A percentile compares a stretch with the other conserved stretches of the same genome.
Evolutionary conservation across 305 asterid species (phyloP).

Genomic region (Fraxinus paxiana): DNA sequence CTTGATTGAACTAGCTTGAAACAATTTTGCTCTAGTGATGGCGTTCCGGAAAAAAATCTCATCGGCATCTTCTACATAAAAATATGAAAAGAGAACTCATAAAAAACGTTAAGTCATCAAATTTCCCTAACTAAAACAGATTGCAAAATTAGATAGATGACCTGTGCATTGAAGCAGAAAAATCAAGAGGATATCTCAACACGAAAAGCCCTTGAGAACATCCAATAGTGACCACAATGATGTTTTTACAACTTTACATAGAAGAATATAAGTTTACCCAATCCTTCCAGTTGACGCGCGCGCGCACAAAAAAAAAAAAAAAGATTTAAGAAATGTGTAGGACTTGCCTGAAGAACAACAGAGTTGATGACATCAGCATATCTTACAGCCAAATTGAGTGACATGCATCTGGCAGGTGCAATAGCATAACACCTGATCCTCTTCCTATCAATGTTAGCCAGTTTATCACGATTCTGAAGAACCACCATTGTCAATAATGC

Average conservation of each 20-base stretch:
- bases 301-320: neutral
- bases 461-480: conserved; percentile 47
- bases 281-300: neutral
- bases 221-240: conserved; percentile 4
- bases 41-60: neutral
- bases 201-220: neutral
- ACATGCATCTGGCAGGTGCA: conserved; percentile 90
- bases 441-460: conserved; percentile 66
- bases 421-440: conserved; percentile 78
- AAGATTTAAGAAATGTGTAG: neutral
- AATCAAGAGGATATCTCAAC: neutral
- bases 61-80: neutral
- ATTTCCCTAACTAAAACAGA: neutral
- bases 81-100: neutral
- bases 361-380: conserved; percentile 89
- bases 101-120: neutral
- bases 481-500: conserved; percentile 69
- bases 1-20: neutral
- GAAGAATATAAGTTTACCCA: neutral
- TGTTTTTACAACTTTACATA: neutral
- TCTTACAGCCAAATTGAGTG: conserved; percentile 80
- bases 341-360: conserved; percentile 81
- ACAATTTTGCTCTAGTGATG: neutral
- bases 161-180: neutral
- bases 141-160: neutral